Evolutionary conservation across 805 yeast species (phyloP).

Genomic region (Yamadazyma scolyti): DNA sequence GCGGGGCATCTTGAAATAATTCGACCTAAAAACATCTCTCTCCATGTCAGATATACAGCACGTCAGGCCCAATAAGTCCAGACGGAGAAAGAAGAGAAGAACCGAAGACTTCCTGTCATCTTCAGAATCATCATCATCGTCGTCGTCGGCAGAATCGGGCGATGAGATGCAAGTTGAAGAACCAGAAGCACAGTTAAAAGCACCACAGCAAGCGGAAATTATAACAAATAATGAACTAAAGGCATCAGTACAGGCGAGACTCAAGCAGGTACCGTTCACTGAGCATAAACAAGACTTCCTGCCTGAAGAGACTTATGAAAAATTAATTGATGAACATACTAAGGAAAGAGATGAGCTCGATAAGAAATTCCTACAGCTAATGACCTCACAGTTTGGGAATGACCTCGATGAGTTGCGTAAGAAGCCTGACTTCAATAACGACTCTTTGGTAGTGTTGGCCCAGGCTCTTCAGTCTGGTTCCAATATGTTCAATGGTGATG

Average conservation of each 20-base stretch:
- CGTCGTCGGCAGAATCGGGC: conserved; percentile 14
- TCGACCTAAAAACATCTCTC: too few relatives aligned
- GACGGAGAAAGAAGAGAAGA: conserved; percentile 78
- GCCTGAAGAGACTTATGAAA: conserved; percentile 17
- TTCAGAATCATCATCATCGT: conserved; percentile 45
- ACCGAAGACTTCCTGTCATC: conserved; percentile 67
- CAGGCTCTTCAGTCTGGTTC: conserved; percentile 56
- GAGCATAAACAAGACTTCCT: conserved; percentile 7
- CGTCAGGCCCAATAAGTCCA: conserved; percentile 11
- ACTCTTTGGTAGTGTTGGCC: conserved; percentile 55
- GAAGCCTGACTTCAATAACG: conserved; percentile 58
- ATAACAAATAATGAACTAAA: conserved; percentile 9
- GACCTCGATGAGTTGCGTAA: conserved; percentile 58
- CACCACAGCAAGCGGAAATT: neutral
- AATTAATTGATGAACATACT: conserved; percentile 3
- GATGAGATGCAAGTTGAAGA: conserved; percentile 3
- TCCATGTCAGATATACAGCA: conserved; percentile 1
- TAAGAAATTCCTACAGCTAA: conserved; percentile 48
- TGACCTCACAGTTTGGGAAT: conserved; percentile 58
- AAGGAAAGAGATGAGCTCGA: conserved; percentile 39
- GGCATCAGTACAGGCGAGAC: conserved; percentile 11
- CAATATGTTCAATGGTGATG: conserved; percentile 55
- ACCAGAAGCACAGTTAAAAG: neutral
- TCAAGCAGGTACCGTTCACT: conserved; percentile 10
- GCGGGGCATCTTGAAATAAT: too few relatives aligned